Base-by-base conservation (phyloP, 2,329 filamentous ascomycete genomes). In the Trichoderma harzianum region DNA sequence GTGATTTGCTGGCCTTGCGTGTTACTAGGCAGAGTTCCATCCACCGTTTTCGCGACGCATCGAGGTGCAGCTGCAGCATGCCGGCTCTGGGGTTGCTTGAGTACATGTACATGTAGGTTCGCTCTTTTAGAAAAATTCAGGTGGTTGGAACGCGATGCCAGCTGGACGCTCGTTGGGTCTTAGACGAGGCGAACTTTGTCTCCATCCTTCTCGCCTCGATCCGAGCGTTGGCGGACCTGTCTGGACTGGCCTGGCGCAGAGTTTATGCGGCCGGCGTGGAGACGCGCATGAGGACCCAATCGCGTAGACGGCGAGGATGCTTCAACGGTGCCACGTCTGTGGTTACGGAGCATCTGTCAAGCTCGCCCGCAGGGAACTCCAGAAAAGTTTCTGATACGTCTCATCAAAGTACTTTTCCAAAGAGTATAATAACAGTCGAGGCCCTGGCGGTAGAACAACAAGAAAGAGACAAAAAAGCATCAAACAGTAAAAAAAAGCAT, bases 241-340 rank as follows among this genome's bases (percentile, higher is more conserved):
- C 55, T 14, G 47, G 60, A 58, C 69, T 51, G 69, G 61, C 53
- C 28, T 30, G 51, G 67, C 14, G 32, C 16, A 61, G 21, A 21
- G 8, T 32, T 51, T 69, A 58, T 71, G 69, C 55, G 70, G 70
- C 70, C 47, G 10, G 7, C 16, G 66, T 63, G 66, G 60, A 26
- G 51, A 39, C 26, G 51, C 61, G 71, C 71, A 72, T 72, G 60
- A 55, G 26, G 71, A 70, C 66, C 71, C 71, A 72, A 70, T 67
- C 60, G 66, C 66, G 32, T 34, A 72, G 63, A 66, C 24, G 10
- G 51, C 26, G 66, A 58, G 30, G 43, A 5, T 66, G 71, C 51
- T 72, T 62, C 36, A 66, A 70, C 71, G 71, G 71, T 72, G 71
- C 71, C 71, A 72, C 71, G 71, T 72, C 71, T 43, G 24, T n/a